These are phyloP conservation scores for Lizonia empirigonia DNA, from an alignment of 2,329 filamentous ascomycete species.

Conservation along the genomic window DNA sequence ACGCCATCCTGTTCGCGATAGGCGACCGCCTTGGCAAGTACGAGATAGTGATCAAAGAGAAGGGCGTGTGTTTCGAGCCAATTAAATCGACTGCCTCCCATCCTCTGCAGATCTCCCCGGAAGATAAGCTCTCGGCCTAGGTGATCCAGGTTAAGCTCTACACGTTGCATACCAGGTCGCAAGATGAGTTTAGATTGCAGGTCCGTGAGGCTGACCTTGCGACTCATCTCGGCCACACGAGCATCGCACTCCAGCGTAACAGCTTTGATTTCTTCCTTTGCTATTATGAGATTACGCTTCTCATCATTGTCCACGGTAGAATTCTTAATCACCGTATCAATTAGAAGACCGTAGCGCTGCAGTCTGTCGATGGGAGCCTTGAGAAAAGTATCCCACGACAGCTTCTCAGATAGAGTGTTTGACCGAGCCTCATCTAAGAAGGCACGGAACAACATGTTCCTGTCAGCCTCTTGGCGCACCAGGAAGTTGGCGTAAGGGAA, in stretches of 20 bases:
- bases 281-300: constrained; percentile 79
- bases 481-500: constrained; percentile 85
- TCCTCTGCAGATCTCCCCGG: constrained; percentile 85
- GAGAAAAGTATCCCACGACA: constrained; percentile 93
- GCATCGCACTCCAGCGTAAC: constrained; percentile 91
- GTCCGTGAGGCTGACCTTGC: constrained; percentile 87
- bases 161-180: constrained; percentile 81
- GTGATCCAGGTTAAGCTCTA: constrained; percentile 88
- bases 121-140: constrained; percentile 89
- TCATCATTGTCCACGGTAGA: constrained; percentile 86
- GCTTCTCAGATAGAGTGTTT: constrained; percentile 77
- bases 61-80: constrained; percentile 95
- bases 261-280: constrained; percentile 87
- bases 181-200: constrained; percentile 82
- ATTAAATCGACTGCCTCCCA: constrained; percentile 85
- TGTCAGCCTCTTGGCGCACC: constrained; percentile 80
- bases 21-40: constrained; percentile 80
- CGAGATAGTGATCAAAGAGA: constrained; percentile 95
- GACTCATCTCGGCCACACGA: constrained; percentile 88
- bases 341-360: constrained; percentile 84
- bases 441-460: constrained; percentile 82
- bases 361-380: constrained; percentile 92
- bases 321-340: constrained; percentile 82
- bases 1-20: constrained; percentile 70
- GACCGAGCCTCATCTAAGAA: constrained; percentile 82